A percentile compares a stretch with the other conserved stretches of the same genome.
Conservation (phyloP, 805 yeast genomes). For the Ogataea angusta region DNA sequence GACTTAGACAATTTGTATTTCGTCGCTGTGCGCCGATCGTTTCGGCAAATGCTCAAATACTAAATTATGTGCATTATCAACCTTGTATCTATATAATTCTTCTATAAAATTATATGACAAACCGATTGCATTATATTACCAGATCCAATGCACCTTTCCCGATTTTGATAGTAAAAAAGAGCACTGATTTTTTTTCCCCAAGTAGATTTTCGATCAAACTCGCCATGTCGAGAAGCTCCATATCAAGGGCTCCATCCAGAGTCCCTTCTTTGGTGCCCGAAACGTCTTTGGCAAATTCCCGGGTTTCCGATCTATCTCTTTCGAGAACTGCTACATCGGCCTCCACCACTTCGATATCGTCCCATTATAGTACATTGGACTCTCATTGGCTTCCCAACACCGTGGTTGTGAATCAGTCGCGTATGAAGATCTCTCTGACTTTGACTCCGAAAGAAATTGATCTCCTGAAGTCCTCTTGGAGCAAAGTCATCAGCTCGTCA, state of each 20-base stretch:
- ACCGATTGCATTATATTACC: no score
- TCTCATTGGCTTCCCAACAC: conserved; percentile 34
- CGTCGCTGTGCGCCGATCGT: no score
- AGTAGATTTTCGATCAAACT: not conserved
- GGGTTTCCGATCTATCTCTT: conserved; percentile 12
- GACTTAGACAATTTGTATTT: no score
- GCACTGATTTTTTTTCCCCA: conserved; percentile 1
- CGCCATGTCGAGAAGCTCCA: not conserved
- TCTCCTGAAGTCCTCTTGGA: conserved; percentile 46
- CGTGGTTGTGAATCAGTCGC: conserved; percentile 26
- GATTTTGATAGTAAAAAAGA: not conserved
- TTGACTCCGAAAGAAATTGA: conserved; percentile 40
- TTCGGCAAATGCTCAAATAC: no score
- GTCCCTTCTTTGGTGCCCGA: conserved; percentile 3
- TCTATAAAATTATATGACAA: no score
- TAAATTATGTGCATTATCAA: no score
- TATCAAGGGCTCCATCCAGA: not conserved
- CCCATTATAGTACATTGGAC: conserved; percentile 29
- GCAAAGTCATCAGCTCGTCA: conserved; percentile 31
- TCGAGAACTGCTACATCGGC: conserved; percentile 17
- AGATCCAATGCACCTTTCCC: not conserved
- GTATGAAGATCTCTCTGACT: conserved; percentile 22
- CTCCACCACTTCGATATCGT: conserved; percentile 16
- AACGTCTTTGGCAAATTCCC: conserved; percentile 2
- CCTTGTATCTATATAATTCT: no score